phyloP scores from a whole-genome alignment of 148 eudicot species.

The Vaccinium vitisidaea region DNA sequence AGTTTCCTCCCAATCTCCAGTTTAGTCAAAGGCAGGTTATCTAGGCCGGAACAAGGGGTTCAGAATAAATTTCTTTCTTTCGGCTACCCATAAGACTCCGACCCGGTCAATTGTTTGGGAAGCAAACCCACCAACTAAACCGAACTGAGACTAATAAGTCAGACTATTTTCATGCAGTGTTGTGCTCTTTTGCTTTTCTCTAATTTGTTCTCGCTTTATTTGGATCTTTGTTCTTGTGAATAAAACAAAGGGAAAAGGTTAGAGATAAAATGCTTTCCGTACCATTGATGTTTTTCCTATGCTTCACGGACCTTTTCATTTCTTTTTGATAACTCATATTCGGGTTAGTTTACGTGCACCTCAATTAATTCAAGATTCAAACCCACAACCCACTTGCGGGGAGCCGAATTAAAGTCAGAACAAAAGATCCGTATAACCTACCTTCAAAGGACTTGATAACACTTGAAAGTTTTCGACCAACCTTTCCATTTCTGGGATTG shows the following conservation, averaged over 20 bases:
- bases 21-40: too few relatives aligned
- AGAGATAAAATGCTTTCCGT: not conserved
- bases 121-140: too few relatives aligned
- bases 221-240: slow-evolving; percentile 1
- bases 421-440: too few relatives aligned
- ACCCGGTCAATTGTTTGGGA: too few relatives aligned
- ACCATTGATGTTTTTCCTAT: not conserved
- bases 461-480: not conserved
- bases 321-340: not conserved
- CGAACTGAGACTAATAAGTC: too few relatives aligned
- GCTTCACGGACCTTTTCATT: not conserved
- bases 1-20: too few relatives aligned
- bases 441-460: too few relatives aligned
- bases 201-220: not conserved
- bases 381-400: too few relatives aligned
- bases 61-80: too few relatives aligned
- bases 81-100: too few relatives aligned
- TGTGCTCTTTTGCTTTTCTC: not conserved
- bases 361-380: not conserved
- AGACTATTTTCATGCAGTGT: not conserved
- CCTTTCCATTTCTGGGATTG: not conserved
- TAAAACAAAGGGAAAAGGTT: not conserved
- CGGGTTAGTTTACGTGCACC: not conserved
- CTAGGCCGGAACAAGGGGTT: too few relatives aligned
- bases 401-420: too few relatives aligned